Evolutionary conservation across 208 protist genomes (phyloP), one percentile per base, ranked within the genome.

Genomic region (Naegleria lovaniensis): DNA sequence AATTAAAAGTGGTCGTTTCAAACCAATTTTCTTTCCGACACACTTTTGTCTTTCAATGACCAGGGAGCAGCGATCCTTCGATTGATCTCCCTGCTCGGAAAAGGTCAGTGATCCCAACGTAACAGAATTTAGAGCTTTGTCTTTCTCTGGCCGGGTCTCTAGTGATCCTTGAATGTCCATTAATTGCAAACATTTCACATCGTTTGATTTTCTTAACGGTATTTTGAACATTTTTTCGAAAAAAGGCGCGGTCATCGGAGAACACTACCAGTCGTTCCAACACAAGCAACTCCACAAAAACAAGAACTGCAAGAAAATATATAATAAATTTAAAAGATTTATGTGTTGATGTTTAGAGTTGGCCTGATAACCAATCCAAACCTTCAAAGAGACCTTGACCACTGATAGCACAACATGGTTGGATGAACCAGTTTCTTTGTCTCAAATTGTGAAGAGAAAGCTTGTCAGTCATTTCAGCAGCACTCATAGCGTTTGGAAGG

Each of bases 351-450:
- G n/a, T 79, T 79, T 79, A 79, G 22, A 97, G 93, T 86, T 95
- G 94, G 16, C 90, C 92, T 83, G 94, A 96, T 48, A 99, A 94
- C 98, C 98, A 99, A 89, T 98, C 96, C 0, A 99, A 92, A 38
- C 98, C 98, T 90, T 99, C 97, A 93, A 97, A 98, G 9, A 99
- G 92, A 41, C 98, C 98, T 36, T 99, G 96, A 40, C 98, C 98
- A 25, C 95, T 97, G 48, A 97, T 95, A 38, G 98, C 98, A 92
- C 97, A 99, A 90, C 97, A 97, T 39, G 96, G 94, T 91, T 99
- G 97, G 38, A 99, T 96, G 92, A 96, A 98, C 96, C 97, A 99
- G 90, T 95, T 94, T 29, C 94, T 94, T 0, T 93, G 93, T 22
- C 43, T 67, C 58, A 97, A 79, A 59, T 87, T 55, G 25, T 91